Base-by-base conservation (phyloP, 108 stramenopile genomes). In the Fistulifera pelliculosa region DNA sequence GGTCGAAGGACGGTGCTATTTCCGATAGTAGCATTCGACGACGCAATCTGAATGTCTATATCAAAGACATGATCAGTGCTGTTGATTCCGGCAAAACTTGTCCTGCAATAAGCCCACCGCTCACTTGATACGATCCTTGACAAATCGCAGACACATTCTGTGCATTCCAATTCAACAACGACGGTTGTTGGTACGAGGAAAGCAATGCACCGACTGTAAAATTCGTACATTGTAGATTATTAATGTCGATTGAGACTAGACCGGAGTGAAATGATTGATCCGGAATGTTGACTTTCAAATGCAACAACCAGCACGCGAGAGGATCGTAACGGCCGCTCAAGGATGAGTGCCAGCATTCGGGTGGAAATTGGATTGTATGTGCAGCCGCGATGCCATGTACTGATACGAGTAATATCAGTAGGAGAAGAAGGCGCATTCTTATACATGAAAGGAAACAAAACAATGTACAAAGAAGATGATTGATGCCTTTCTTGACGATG, bases 251-350 rank as follows among this genome's bases (percentile, higher is more conserved):
- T n/a, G 70, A 68, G 31, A 85, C 62, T 12, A 69, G 53, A 28
- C 48, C 68, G 47, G 73, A 68, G 2, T 54, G 24, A 40, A 82
- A 75, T 6, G 61, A 52, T 49, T 70, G 64, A 44, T 75, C 55
- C 10, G 85, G 85, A 39, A 87, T 61, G 10, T 48, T 41, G 0
- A 83, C 45, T 22, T 62, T 51, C 1, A 79, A 49, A 54, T 71
- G 54, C 70, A 66, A 83, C 21, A 88, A 53, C 79, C 81, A 83
- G 54, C 82, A 83, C 16, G 75, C 70, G 27, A 88, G 56, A 8
- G 79, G 68, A 38, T 81, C 53, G 57, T 80, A 75, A 8, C 75
- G 66, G 31, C 31, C 31, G 31, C 8, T 35, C 31, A 8, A 35
- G n/a, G n/a, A n/a, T 6, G 31, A 35, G 8, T 35, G 31, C 31